Evolutionary conservation across 2,329 filamentous ascomycete species (phyloP).

Genomic region (Xylaria arbuscula): DNA sequence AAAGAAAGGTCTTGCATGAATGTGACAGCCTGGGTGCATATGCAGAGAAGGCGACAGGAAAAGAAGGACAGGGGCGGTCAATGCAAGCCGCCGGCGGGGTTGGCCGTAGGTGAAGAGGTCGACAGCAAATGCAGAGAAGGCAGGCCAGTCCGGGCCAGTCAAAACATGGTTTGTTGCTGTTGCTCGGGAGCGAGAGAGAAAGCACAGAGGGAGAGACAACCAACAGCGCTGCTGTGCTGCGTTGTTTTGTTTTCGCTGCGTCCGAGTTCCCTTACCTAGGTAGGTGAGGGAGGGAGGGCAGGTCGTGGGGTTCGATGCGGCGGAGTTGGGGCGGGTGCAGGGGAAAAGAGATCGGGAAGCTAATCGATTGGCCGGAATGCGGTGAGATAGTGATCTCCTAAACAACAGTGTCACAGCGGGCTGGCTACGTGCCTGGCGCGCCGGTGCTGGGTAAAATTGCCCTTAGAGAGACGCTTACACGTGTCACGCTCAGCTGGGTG

Average conservation of each 20-base stretch:
- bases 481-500: conserved; percentile 22
- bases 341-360: conserved; percentile 12
- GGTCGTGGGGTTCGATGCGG: conserved; percentile 30
- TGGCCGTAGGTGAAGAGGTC: conserved; percentile 25
- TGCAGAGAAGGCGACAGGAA: conserved; percentile 36
- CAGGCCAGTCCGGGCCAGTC: conserved; percentile 5
- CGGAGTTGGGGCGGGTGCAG: neutral
- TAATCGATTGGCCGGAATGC: conserved; percentile 37
- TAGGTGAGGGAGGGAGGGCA: neutral
- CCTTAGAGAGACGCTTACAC: conserved; percentile 24
- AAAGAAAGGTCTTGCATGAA: conserved; percentile 31
- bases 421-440: conserved; percentile 5
- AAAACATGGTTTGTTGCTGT: conserved; percentile 28
- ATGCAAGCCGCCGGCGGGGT: conserved; percentile 31
- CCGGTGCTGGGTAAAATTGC: neutral
- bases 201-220: neutral
- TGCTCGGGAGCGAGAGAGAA: neutral
- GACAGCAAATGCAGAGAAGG: conserved; percentile 22
- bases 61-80: conserved; percentile 37
- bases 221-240: neutral
- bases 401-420: conserved; percentile 31
- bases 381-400: conserved; percentile 36
- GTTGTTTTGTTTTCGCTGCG: conserved; percentile 14
- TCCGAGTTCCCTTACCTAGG: conserved; percentile 19
- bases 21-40: conserved; percentile 33